Evolutionary conservation across 176 grass and related monocot species (phyloP), one percentile per base, ranked within the genome.

Genomic region (Echinochloa phyllopogon): DNA sequence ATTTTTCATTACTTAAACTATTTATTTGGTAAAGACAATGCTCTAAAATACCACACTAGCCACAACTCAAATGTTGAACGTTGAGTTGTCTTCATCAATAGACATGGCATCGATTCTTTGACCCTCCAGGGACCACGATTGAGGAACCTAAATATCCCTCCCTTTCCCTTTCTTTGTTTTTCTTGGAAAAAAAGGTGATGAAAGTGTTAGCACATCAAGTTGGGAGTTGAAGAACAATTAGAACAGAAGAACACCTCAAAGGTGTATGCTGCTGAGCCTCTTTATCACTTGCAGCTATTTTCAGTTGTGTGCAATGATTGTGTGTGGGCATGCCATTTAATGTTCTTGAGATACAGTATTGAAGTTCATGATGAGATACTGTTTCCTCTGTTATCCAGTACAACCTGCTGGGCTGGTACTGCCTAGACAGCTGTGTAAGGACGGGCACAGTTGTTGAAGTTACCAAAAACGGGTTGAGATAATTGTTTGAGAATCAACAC

Each of bases 361-460:
- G 77, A 89, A 50, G 36, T 68, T 82, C 71, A 82, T 67, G 51
- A 50, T 59, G 48, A 73, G 67, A 48, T 57, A 82, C 4, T 29
- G 39, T 72, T 85, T 90, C 15, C 17, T 27, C 20, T 83, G 57
- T 78, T 77, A 73, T 73, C 57, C 83, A 83, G 76, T 40, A 56
- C 37, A 53, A 80, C 33, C 24, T 82, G 65, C 37, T 69, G 37
- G 23, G 69, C 25, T 42, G 17, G 17, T 47, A 77, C 37, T 24
- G 29, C 72, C 56, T 56, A 49, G 57, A 79, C 72, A 72, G 18
- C 72, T 86, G 57, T 83, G 21, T 20, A 79, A 66, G 57, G 49
- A 67, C 74, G 39, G 40, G 24, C 13, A 13, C 53, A 65, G 48
- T 86, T 83, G 38, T 60, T 86, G 44, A 77, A 82, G 38, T 55